phyloP scores from a whole-genome alignment of 257 asterid genomes.

The Solanum peruvianum region DNA sequence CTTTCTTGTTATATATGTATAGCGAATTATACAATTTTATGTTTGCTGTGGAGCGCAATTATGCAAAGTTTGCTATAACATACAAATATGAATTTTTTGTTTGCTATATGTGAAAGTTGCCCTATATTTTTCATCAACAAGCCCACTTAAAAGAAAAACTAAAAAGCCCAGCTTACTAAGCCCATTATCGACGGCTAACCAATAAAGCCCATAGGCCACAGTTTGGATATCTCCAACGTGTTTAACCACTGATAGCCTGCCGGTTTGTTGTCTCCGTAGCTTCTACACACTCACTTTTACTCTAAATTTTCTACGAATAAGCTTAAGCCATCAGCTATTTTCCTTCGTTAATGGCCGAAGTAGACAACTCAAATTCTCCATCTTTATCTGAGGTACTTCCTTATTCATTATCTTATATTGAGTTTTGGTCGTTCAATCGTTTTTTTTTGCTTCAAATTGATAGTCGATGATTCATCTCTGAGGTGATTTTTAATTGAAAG shows the following conservation, averaged over 20 bases:
- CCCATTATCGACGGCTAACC: background rate
- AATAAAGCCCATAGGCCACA: background rate
- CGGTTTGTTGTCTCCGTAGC: background rate
- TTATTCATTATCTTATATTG: background rate
- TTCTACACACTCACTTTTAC: background rate
- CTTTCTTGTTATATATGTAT: background rate
- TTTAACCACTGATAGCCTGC: background rate
- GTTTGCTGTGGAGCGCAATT: too few relatives aligned
- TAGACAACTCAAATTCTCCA: slow-evolving; percentile 26
- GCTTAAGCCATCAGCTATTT: background rate
- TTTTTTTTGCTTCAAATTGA: background rate
- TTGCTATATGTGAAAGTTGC: too few relatives aligned
- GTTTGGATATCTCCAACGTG: background rate
- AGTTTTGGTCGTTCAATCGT: background rate
- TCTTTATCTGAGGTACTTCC: slow-evolving; percentile 42
- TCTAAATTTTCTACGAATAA: background rate
- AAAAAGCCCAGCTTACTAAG: background rate
- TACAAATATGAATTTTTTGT: too few relatives aligned
- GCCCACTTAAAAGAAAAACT: background rate
- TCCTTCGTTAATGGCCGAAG: slow-evolving; percentile 43
- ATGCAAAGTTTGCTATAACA: too few relatives aligned
- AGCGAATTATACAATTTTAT: too few relatives aligned
- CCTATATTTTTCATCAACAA: too few relatives aligned
- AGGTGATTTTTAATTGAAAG: background rate
- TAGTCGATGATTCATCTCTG: background rate